Evolutionary conservation across 225 moss, liverwort and hornwort genomes (phyloP), one percentile per base, ranked within the genome.

Genomic region (Pseudoscleropodium purum): DNA sequence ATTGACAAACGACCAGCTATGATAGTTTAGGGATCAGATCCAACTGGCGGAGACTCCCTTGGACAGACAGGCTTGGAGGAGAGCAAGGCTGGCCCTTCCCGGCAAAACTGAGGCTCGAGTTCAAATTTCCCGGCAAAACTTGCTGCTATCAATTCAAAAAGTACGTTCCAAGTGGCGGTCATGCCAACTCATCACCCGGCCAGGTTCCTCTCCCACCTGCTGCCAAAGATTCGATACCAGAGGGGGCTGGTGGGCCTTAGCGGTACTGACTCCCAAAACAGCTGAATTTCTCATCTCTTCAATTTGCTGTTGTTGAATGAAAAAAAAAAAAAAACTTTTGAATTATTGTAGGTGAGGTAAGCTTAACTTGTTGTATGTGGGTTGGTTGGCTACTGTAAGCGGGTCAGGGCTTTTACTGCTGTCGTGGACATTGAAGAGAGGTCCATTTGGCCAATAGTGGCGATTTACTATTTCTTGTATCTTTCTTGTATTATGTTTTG

Each of bases 61-160:
- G 75, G 49, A 47, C 37, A 30, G 63, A 17, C 31, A 20, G 68
- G 51, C 86, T 60, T 61, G 90, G 87, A 43, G 8, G 57, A 88
- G 85, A 76, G 84, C 87, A 69, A 89, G 75, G 82, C 62, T 39
- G 89, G 75, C 84, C 75, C 54, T 92, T 91, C 92, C 92, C 91
- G 92, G 92, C 89, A 92, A 87, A 89, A 87, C 36, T 43, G 86
- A 60, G 24, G 1, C 19, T n/a, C 25, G 15, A 66, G 65, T 92
- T 92, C 92, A 92, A 92, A 91, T 89, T 91, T 91, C 92, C 92
- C 92, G 92, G 92, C 91, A 92, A 92, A 90, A 92, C 86, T 59
- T 31, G 82, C 63, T 62, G 88, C 34, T 54, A 3, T 57, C 47
- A 64, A 56, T 89, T 87, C 85, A 76, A 92, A 92, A 92, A 89